phyloP scores from a whole-genome alignment of 352 stramenopile species.

The Phytopythium cucurbitacearum region DNA sequence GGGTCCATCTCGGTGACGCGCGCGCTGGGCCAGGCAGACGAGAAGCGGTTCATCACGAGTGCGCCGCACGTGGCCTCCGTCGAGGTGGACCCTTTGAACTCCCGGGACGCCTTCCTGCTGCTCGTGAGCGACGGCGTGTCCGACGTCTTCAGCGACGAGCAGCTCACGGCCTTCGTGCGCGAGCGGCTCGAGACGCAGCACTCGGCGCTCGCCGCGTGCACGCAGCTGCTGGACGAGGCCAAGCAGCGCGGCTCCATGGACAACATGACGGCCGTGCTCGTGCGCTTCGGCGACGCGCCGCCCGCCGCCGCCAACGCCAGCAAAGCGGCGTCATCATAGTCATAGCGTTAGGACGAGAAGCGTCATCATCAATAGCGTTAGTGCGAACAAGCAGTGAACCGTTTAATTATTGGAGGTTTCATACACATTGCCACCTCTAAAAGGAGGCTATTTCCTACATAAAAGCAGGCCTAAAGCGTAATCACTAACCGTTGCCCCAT shows the following conservation, averaged over 20 bases:
- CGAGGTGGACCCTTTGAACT: constrained; percentile 28
- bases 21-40: constrained; percentile 71
- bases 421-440: too few species aligned
- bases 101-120: constrained; percentile 51
- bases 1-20: constrained; percentile 70
- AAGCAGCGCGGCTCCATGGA: constrained; percentile 68
- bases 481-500: too few species aligned
- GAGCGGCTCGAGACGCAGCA: constrained; percentile 39
- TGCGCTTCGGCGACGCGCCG: constrained; percentile 45
- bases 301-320: not conserved
- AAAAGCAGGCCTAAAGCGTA: too few species aligned
- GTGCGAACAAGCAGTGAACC: constrained; percentile 2
- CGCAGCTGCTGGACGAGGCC: constrained; percentile 58
- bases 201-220: constrained; percentile 52
- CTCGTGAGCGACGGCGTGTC: constrained; percentile 76
- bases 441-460: too few species aligned
- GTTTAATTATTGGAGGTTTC: too few species aligned
- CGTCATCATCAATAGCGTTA: not conserved
- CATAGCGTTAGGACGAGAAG: not conserved
- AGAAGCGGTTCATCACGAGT: constrained; percentile 78
- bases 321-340: too few species aligned
- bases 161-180: constrained; percentile 61
- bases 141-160: constrained; percentile 68
- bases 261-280: constrained; percentile 81
- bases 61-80: constrained; percentile 55